Conservation (phyloP, 805 yeast genomes). For the Nakazawaea laoshanensis region DNA sequence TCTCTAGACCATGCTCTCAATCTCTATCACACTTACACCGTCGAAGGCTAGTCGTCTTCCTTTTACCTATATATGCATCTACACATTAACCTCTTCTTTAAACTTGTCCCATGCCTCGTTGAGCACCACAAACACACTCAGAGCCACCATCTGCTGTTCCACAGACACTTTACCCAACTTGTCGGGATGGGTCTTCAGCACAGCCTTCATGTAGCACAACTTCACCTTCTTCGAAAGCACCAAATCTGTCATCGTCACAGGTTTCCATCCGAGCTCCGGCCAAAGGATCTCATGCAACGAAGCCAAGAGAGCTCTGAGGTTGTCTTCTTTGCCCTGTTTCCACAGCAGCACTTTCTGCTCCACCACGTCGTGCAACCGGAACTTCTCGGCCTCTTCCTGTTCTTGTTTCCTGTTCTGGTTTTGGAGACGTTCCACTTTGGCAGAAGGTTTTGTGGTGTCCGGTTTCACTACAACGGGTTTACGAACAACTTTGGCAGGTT, state of each 20-base stretch:
- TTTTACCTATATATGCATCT: not conserved
- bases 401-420: conserved; percentile 30
- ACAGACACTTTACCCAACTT: conserved; percentile 56
- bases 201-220: conserved; percentile 73
- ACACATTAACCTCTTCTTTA: conserved; percentile 29
- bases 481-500: conserved; percentile 33
- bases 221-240: conserved; percentile 89
- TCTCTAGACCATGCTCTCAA: conserved; percentile 2
- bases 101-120: conserved; percentile 89
- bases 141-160: conserved; percentile 78
- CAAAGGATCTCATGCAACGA: conserved; percentile 61
- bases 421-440: conserved; percentile 38
- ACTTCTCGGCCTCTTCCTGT: conserved; percentile 43
- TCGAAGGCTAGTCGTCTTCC: not conserved
- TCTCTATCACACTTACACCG: not conserved
- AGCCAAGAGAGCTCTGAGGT: conserved; percentile 69
- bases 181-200: conserved; percentile 76
- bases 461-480: conserved; percentile 11
- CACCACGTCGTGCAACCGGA: conserved; percentile 55
- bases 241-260: conserved; percentile 61
- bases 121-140: conserved; percentile 72
- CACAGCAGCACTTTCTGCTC: conserved; percentile 47
- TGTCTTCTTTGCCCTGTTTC: conserved; percentile 72
- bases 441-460: conserved; percentile 19
- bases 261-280: conserved; percentile 60